Evolutionary conservation across 352 stramenopile species (phyloP), one percentile per base, ranked within the genome.

Genomic region (Paralagenidium karlingii): DNA sequence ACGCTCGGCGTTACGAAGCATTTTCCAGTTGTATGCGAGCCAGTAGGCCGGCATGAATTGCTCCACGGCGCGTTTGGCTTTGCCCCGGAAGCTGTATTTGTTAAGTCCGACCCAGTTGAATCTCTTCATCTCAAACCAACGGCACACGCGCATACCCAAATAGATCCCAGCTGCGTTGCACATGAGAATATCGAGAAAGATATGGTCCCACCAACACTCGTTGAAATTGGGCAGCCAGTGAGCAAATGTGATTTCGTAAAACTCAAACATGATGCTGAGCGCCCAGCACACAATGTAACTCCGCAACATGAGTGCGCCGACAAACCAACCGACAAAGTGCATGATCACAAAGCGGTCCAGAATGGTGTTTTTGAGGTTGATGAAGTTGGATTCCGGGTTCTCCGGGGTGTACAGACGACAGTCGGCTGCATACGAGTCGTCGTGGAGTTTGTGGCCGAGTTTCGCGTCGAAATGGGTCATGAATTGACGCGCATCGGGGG

Each of bases 121-220:
- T 49, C 78, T 83, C 27, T 83, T 63, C 74, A 91, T 91, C 49
- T 88, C 78, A 34, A 88, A 84, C 63, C 70, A 88, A 18, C 67
- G 70, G 42, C 74, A 88, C 30, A 91, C 74, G 48, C 82, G 79
- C 69, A 91, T 88, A 26, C 78, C 78, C 22, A 91, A 39, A 59
- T 83, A 91, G 43, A 96, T 96, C 39, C 88, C 88, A 12, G 90
- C 66, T 1, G 93, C 68, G 46, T 97, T 97, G 68, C 86, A 95
- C 31, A 82, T 87, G 57, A 96, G 83, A 31, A 96, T 81, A 48
- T 97, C 88, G 34, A 96, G 71, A 42, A 97, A 85, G 22, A 97
- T 37, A 39, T 94, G 83, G 55, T 97, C 88, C 88, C 88, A 97
- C 87, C 87, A 97, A 62, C 88, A 97, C 58, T 97, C 88, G 49